A percentile compares a stretch with the other conserved stretches of the same genome.
Conservation (phyloP, 108 stramenopile genomes). For the Cyclostephanos invisitatus region DNA sequence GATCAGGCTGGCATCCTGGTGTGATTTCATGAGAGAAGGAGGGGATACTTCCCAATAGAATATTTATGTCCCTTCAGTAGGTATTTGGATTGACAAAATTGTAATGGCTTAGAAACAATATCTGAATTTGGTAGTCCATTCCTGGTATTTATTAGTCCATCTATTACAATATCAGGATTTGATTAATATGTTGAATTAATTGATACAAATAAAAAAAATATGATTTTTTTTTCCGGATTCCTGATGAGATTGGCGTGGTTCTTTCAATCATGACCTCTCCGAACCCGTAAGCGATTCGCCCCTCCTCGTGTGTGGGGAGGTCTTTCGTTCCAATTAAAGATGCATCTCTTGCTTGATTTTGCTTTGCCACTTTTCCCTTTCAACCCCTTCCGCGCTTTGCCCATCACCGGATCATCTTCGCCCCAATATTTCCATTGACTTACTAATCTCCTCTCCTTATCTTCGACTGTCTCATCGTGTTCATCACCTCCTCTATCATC, state of each 20-base stretch:
- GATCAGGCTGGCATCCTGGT: no score
- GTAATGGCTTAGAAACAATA: no score
- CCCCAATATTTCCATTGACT: constrained; percentile 12
- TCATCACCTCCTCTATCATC: neutral
- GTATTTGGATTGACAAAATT: no score
- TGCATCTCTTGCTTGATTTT: constrained; percentile 8
- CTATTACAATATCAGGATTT: no score
- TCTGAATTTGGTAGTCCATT: no score
- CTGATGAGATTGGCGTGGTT: neutral
- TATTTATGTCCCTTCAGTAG: no score
- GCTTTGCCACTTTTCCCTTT: neutral
- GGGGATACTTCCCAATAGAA: no score
- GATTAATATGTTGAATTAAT: no score
- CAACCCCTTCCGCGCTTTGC: neutral
- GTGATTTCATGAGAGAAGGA: no score
- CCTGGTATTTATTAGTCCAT: no score
- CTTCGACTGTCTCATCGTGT: neutral
- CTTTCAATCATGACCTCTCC: neutral
- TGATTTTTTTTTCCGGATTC: neutral
- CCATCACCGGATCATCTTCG: neutral
- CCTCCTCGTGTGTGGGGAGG: neutral
- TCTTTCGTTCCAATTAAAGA: neutral
- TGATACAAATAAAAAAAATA: no score
- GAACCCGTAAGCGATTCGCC: neutral
- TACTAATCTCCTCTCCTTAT: neutral